Evolutionary conservation across 2,329 filamentous ascomycete species (phyloP).

Genomic region (Aphanoascus verrucosus): DNA sequence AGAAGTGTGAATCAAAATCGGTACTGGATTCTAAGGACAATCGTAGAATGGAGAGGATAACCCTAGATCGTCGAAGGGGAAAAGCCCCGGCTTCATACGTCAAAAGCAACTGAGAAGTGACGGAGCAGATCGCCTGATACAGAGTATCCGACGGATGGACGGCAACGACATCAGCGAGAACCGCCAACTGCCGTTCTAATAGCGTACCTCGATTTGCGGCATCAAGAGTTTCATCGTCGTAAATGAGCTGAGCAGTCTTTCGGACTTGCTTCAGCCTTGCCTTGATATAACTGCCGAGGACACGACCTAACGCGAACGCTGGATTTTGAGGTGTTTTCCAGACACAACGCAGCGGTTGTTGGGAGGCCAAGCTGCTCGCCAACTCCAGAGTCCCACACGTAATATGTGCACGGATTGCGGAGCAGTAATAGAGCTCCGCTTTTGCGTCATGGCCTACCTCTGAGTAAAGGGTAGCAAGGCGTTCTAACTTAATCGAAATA

Average conservation of each 20-base stretch:
- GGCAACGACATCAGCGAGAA: conserved; percentile 25
- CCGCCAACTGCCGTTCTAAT: conserved; percentile 30
- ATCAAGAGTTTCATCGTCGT: conserved; percentile 25
- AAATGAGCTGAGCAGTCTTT: conserved; percentile 18
- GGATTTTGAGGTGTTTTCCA: conserved; percentile 28
- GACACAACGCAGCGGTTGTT: conserved; percentile 21
- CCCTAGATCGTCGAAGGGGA: conserved; percentile 31
- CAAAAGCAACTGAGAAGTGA: conserved; percentile 26
- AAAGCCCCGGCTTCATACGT: conserved; percentile 25
- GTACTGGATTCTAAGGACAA: conserved; percentile 27
- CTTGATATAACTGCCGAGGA: conserved; percentile 28
- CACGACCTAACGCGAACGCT: conserved; percentile 30
- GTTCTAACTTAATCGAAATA: conserved; percentile 36
- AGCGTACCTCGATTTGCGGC: conserved; percentile 23
- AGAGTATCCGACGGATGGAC: conserved; percentile 22
- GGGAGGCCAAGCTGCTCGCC: conserved; percentile 21
- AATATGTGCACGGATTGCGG: conserved; percentile 35
- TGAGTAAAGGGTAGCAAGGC: conserved; percentile 33
- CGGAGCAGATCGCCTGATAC: conserved; percentile 22
- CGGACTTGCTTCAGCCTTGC: conserved; percentile 22
- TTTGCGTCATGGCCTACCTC: conserved; percentile 28
- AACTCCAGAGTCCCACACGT: conserved; percentile 28
- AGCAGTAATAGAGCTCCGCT: conserved; percentile 29
- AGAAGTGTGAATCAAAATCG: conserved; percentile 21
- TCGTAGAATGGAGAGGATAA: conserved; percentile 28